phyloP scores from a whole-genome alignment of 2,329 filamentous ascomycete species.

The Thelonectria olida region DNA sequence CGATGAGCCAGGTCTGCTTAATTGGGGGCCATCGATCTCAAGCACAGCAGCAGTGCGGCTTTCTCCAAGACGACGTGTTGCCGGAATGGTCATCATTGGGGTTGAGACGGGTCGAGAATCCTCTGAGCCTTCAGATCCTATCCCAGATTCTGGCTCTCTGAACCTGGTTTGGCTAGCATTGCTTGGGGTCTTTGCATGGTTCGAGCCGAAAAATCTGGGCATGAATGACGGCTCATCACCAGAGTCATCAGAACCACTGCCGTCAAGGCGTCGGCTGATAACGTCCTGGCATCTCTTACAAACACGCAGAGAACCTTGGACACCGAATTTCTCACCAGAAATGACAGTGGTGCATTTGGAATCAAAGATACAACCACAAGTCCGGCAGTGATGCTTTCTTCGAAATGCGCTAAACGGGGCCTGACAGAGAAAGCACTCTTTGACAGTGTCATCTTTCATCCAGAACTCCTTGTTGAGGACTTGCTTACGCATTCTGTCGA shows the following conservation, averaged over 20 bases:
- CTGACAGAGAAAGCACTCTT: slow-evolving; percentile 94
- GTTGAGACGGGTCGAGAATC: slow-evolving; percentile 67
- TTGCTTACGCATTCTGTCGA: slow-evolving; percentile 82
- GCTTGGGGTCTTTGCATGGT: slow-evolving; percentile 55
- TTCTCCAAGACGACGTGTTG: slow-evolving; percentile 72
- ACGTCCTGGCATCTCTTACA: slow-evolving; percentile 94
- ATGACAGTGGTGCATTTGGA: slow-evolving; percentile 95
- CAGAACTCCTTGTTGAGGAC: slow-evolving; percentile 95
- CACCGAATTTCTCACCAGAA: slow-evolving; percentile 85
- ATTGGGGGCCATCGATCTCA: slow-evolving; percentile 85
- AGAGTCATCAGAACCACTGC: slow-evolving; percentile 87
- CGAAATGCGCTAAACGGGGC: slow-evolving; percentile 92
- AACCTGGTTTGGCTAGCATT: slow-evolving; percentile 43
- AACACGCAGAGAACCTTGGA: slow-evolving; percentile 83
- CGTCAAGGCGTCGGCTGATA: slow-evolving; percentile 89
- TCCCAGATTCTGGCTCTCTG: slow-evolving; percentile 51
- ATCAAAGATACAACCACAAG: slow-evolving; percentile 98
- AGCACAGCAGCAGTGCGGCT: slow-evolving; percentile 87
- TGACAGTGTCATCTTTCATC: slow-evolving; percentile 99
- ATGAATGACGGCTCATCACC: slow-evolving; percentile 79
- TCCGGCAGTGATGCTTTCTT: slow-evolving; percentile 95
- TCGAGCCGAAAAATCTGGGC: slow-evolving; percentile 68
- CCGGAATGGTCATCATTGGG: slow-evolving; percentile 77
- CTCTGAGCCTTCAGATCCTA: slow-evolving; percentile 53
- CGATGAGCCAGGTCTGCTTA: slow-evolving; percentile 92